phyloP scores from a whole-genome alignment of 495 filamentous ascomycete species.

The Staphylotrichum longicolle region DNA sequence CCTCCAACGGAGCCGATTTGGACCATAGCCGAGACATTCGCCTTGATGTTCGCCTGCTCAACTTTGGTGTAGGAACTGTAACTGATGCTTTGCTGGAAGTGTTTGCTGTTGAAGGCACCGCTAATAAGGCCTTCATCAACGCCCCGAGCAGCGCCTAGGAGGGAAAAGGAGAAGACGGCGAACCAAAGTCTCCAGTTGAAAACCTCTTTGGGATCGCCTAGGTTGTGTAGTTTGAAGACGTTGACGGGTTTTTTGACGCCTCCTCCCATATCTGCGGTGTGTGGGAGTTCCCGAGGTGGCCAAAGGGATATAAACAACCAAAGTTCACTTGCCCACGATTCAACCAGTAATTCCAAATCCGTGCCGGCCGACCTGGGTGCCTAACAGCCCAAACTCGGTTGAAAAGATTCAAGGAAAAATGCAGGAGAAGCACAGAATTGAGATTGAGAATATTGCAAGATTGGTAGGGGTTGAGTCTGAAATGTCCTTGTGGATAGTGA shows the following conservation, averaged over 20 bases:
- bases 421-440: no score
- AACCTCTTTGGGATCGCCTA: conserved; percentile 54
- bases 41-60: conserved; percentile 60
- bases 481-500: no score
- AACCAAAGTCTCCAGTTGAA: conserved; percentile 68
- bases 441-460: no score
- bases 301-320: no score
- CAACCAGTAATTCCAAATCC: no score
- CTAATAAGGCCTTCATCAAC: conserved; percentile 73
- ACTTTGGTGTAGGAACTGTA: conserved; percentile 52
- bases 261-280: conserved; percentile 48
- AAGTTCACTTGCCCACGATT: no score
- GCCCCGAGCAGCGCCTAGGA: conserved; percentile 68
- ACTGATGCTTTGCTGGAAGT: conserved; percentile 60
- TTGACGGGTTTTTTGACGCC: conserved; percentile 65
- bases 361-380: no score
- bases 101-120: conserved; percentile 60
- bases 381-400: no score
- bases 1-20: conserved; percentile 67
- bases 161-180: conserved; percentile 63
- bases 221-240: conserved; percentile 58
- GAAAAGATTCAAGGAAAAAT: no score
- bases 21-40: conserved; percentile 70
- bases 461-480: no score
- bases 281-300: no score